Evolutionary conservation across 768 basidiomycete species (phyloP).

Genomic region (Sutorius australiensis): DNA sequence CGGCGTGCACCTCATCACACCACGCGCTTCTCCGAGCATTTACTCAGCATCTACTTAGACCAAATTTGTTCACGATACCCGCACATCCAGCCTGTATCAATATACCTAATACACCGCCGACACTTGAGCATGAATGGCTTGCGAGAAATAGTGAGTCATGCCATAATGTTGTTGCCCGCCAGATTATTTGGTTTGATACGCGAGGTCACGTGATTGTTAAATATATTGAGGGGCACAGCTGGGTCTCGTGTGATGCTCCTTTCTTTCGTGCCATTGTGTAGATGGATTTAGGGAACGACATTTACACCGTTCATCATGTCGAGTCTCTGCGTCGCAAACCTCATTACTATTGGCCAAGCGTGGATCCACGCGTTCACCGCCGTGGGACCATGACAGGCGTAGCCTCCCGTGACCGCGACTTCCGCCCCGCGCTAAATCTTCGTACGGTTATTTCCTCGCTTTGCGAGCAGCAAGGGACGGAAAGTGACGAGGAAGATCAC

Average conservation of each 20-base stretch:
- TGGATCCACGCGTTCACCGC: constrained; percentile 4
- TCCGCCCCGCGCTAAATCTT: constrained; percentile 32
- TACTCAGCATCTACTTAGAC: constrained; percentile 29
- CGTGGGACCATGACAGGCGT: neutral
- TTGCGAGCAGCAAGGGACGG: neutral
- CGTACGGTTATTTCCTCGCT: constrained; percentile 23
- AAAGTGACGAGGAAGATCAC: neutral
- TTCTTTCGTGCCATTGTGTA: neutral
- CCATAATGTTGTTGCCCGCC: no score
- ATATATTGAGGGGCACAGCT: no score
- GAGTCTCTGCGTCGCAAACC: constrained; percentile 27
- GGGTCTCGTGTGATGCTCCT: neutral
- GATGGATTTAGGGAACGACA: constrained; percentile 7
- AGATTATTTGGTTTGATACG: no score
- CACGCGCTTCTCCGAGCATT: constrained; percentile 14
- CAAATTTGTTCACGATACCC: constrained; percentile 23
- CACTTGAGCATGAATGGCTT: neutral
- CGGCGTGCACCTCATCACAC: constrained; percentile 1
- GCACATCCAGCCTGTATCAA: constrained; percentile 26
- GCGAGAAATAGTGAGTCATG: neutral
- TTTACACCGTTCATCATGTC: constrained; percentile 20
- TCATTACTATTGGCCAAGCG: constrained; percentile 26
- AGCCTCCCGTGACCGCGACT: constrained; percentile 4
- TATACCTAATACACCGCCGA: constrained; percentile 17
- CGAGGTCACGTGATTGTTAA: constrained; percentile 12